Base-by-base conservation (phyloP, 1,284 basidiomycete species). In the Cryptococcus jaspeensis region DNA sequence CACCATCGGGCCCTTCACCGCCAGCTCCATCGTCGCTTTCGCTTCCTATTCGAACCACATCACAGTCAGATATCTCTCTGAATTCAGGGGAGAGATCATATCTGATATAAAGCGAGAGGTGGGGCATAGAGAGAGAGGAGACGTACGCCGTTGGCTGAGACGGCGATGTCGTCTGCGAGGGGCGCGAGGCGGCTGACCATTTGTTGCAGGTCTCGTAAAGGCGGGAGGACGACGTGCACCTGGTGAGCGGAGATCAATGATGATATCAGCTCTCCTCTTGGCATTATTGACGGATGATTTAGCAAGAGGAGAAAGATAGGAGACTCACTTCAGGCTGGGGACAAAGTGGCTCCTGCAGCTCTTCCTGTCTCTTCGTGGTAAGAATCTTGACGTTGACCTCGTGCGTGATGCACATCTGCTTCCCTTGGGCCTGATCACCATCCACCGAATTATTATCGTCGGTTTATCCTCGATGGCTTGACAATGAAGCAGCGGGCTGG, bases 171-270 rank as follows among this genome's bases (percentile, higher is more conserved):
- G 49, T 89, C 85, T 0, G 89, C 86, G 68, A 92, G 83, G n/a
- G 84, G 82, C 5, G 84, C 81, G 56, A 94, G 78, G 13, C 88
- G 82, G 42, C 91, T 88, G 1, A 89, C 85, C 48, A 93, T 85
- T 0, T 86, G 87, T 45, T 90, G 84, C 39, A 94, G 78, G 63
- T 91, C 90, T 8, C 83, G 80, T 0, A 94, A 78, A 1, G 87
- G 83, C 0, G 92, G 92, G 0, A 94, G 79, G 3, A 92, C 78
- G 50, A 95, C 85, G 64, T 92, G 89, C 11, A 90, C 82, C 92
- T 95, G 46, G 55, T 32, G 7, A 15, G 13, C 2, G 15, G 40
- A 23, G 15, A 9, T 47, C 23, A 35, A 39, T 36, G 22, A 42
- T 18, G 43, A 44, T 8, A 8, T 5, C 1, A 2, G 23, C 41